These are phyloP conservation scores for Pythium sp. DNA, from an alignment of 352 stramenopile genomes.

Conservation along the genomic window DNA sequence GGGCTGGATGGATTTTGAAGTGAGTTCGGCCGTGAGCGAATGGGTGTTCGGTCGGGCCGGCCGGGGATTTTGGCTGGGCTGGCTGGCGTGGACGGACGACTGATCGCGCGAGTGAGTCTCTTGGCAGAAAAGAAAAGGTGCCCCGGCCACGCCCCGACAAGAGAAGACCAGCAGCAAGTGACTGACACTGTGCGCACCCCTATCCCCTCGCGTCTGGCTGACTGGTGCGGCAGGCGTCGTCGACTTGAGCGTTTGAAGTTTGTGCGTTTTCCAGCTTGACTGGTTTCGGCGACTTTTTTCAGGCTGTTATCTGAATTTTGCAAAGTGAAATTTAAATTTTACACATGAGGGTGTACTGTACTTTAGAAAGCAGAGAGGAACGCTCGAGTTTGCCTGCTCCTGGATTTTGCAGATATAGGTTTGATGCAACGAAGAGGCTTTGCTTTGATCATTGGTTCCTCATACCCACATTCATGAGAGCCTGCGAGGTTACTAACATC, in stretches of 20 bases:
- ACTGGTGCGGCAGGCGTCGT: slow-evolving; percentile 7
- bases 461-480: background rate
- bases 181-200: background rate
- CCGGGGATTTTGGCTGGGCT: background rate
- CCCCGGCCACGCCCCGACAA: background rate
- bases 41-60: background rate
- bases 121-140: slow-evolving; percentile 5
- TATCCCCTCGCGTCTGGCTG: background rate
- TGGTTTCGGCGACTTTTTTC: slow-evolving; percentile 12
- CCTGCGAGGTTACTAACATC: background rate
- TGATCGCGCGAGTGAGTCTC: background rate
- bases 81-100: slow-evolving; percentile 3
- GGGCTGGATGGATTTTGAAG: slow-evolving; percentile 16
- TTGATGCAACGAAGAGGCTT: background rate
- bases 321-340: background rate
- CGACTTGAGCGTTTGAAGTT: slow-evolving; percentile 11
- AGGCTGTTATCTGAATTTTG: background rate
- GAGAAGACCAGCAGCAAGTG: too few relatives aligned
- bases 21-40: slow-evolving; percentile 12
- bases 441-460: background rate
- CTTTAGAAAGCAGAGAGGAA: background rate
- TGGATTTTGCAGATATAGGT: background rate
- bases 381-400: background rate
- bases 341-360: background rate
- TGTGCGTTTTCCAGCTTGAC: background rate